Evolutionary conservation across 371 early-diverging fungal genomes (phyloP).

Genomic region (Syncephalastrum contaminatum): DNA sequence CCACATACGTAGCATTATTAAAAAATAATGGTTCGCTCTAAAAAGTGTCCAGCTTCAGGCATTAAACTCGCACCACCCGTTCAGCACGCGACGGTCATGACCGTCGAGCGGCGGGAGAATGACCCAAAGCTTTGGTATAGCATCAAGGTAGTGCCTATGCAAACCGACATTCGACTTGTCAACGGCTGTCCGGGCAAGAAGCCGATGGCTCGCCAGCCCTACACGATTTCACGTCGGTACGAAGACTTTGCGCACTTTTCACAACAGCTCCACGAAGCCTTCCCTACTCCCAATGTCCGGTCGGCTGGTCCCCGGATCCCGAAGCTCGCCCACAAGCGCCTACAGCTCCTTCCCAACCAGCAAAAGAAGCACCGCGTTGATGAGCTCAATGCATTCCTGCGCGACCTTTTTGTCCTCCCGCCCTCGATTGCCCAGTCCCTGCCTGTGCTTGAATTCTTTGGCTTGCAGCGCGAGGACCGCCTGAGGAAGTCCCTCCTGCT

Average conservation of each 20-base stretch:
- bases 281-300: conserved; percentile 5
- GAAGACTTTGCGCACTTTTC: conserved; percentile 25
- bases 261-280: conserved; percentile 19
- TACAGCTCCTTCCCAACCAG: conserved; percentile 17
- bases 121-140: conserved; percentile 25
- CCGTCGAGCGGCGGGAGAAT: conserved; percentile 14
- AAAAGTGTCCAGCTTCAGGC: conserved; percentile 12
- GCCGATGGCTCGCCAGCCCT: conserved; percentile 13
- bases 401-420: conserved; percentile 20
- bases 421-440: conserved; percentile 20
- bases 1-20: conserved; percentile 6
- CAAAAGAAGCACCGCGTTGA: conserved; percentile 17
- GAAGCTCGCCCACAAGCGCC: conserved; percentile 19
- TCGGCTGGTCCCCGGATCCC: conserved; percentile 9
- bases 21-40: conserved; percentile 4
- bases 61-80: conserved; percentile 28
- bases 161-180: conserved; percentile 14
- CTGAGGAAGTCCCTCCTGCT: conserved; percentile 16
- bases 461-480: conserved; percentile 20
- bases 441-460: conserved; percentile 34
- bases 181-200: conserved; percentile 9
- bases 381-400: conserved; percentile 26
- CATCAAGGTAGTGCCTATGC: conserved; percentile 25
- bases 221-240: conserved; percentile 30
- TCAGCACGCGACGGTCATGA: conserved; percentile 17